Evolutionary conservation across 2,329 filamentous ascomycete species (phyloP).

Genomic region (Pseudogymnoascus sp.): DNA sequence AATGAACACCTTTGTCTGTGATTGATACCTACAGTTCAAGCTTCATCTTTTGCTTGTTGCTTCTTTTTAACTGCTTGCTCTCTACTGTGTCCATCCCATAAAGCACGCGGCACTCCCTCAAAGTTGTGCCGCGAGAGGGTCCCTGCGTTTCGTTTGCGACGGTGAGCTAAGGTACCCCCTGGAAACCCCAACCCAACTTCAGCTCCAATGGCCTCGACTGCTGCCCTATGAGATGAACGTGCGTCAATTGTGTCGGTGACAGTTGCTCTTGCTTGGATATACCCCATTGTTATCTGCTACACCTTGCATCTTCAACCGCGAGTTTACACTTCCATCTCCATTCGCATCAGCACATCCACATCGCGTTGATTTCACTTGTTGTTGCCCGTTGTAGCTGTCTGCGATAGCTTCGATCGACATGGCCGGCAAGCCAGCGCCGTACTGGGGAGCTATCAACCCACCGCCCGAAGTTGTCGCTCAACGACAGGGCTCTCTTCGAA

Average conservation of each 20-base stretch:
- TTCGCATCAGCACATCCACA: neutral
- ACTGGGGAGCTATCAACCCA: slow-evolving; percentile 9
- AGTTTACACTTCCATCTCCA: neutral
- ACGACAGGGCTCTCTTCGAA: neutral
- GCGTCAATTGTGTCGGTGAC: neutral
- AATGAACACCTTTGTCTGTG: neutral
- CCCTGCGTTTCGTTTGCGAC: neutral
- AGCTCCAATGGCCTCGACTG: neutral
- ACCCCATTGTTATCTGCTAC: neutral
- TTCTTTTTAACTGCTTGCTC: neutral
- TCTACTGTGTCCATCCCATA: neutral
- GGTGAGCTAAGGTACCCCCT: neutral
- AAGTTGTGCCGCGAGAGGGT: neutral
- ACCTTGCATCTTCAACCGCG: neutral
- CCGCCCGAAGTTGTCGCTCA: neutral
- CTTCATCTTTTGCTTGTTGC: neutral
- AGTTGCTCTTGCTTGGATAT: neutral
- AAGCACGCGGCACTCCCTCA: neutral
- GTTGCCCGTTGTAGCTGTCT: neutral
- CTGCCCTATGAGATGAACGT: neutral
- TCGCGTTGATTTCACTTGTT: neutral
- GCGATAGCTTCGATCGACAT: neutral
- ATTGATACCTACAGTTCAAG: neutral
- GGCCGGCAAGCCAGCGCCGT: slow-evolving; percentile 4
- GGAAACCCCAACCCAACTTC: slow-evolving; percentile 1